Conservation (phyloP, 768 basidiomycete genomes). For the Boletus patriciae region DNA sequence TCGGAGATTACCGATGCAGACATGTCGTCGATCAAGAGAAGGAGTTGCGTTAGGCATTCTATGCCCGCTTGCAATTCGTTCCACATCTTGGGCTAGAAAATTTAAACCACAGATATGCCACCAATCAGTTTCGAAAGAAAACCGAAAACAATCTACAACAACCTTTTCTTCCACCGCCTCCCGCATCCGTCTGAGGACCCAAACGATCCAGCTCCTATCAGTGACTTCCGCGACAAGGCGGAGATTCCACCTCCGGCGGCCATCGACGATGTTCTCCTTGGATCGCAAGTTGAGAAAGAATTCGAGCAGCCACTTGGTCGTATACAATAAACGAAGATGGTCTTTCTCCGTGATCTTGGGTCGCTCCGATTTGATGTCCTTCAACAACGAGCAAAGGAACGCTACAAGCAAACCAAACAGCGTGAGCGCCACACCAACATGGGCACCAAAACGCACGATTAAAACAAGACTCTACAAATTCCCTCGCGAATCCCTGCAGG, state of each 20-base stretch:
- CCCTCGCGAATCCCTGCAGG: constrained; percentile 66
- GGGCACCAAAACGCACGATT: constrained; percentile 62
- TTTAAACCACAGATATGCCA: constrained; percentile 8
- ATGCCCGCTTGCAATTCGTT: constrained; percentile 92
- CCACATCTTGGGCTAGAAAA: constrained; percentile 83
- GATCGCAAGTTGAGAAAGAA: constrained; percentile 68
- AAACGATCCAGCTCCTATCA: constrained; percentile 84
- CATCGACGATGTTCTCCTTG: constrained; percentile 35
- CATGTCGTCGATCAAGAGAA: constrained; percentile 88
- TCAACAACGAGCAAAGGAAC: constrained; percentile 82
- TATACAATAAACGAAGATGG: constrained; percentile 81
- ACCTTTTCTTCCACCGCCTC: constrained; percentile 92
- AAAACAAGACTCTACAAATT: constrained; percentile 82
- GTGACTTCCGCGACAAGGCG: constrained; percentile 82
- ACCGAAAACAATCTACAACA: constrained; percentile 15
- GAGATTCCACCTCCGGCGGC: constrained; percentile 53
- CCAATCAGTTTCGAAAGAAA: constrained; percentile 5
- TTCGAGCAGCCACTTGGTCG: constrained; percentile 89
- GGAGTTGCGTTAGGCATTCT: constrained; percentile 89
- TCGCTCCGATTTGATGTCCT: constrained; percentile 91
- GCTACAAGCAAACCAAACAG: constrained; percentile 44
- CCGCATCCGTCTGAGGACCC: constrained; percentile 88
- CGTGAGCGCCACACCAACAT: constrained; percentile 19
- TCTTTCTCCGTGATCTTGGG: constrained; percentile 94
- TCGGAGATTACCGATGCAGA: constrained; percentile 46